Base-by-base conservation (phyloP, 768 basidiomycete species). In the Serendipita sp. region DNA sequence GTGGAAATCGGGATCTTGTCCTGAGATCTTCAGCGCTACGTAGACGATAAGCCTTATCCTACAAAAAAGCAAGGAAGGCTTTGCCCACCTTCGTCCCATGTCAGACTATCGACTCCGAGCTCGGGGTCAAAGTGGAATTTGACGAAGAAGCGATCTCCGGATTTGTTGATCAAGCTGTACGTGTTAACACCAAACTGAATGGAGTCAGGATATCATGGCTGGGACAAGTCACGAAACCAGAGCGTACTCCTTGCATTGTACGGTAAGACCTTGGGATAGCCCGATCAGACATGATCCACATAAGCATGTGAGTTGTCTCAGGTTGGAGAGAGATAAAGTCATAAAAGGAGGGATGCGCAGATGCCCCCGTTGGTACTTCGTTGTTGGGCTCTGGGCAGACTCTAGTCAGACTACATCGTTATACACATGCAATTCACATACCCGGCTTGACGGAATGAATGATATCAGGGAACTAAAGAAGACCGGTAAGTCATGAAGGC, bases 21-120 rank as follows among this genome's bases (percentile, higher is more conserved):
- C 56, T 7, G 23, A 16, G 28, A 60, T 18, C 34, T 60, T 60
- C 35, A 32, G n/a, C 16, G 56, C 56, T 60, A 32, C 35, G 23
- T 8, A 60, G 8, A 51, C 30, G n/a, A 28, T 30, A 4, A 60
- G 35, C n/a, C 18, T n/a, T n/a, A n/a, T n/a, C n/a, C n/a, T n/a
- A n/a, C n/a, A n/a, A n/a, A n/a, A n/a, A n/a, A n/a, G n/a, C n/a
- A n/a, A n/a, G n/a, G n/a, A n/a, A n/a, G n/a, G n/a, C n/a, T n/a
- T n/a, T n/a, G n/a, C n/a, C n/a, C 16, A 60, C 88, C 88, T 69
- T 96, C 92, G 67, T 95, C 91, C 91, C 92, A 95, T 3, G 87
- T 77, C 16, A 94, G 75, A 65, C 83, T 86, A 71, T 92, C 88
- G 1, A 88, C 87, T 23, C 91, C 91, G 15, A 92, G 80, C 73